Conservation (phyloP, 2,329 filamentous ascomycete species). For the Orbilia quercus region DNA sequence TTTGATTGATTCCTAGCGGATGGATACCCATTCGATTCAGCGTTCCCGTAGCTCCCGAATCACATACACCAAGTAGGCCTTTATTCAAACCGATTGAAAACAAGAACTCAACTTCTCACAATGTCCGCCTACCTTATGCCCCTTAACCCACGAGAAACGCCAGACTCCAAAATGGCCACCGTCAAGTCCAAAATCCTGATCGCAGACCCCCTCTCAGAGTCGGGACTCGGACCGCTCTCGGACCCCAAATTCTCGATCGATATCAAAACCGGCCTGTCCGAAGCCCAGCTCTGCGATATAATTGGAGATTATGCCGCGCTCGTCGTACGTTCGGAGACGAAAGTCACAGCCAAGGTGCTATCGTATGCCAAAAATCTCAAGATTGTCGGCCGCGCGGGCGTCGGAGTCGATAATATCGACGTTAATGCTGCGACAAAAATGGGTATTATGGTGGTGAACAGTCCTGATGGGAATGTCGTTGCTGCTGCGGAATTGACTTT, state of each 20-base stretch:
- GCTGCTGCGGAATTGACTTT: conserved; percentile 84
- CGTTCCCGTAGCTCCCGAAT: neutral
- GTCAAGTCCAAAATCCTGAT: conserved; percentile 71
- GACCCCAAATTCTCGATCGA: conserved; percentile 75
- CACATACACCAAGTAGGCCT: neutral
- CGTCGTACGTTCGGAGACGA: conserved; percentile 83
- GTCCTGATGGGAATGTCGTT: conserved; percentile 80
- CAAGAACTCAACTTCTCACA: neutral
- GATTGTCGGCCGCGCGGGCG: conserved; percentile 82
- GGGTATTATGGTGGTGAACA: conserved; percentile 84
- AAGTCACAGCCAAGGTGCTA: conserved; percentile 77
- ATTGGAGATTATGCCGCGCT: conserved; percentile 80
- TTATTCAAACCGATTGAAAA: neutral
- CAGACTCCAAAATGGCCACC: conserved; percentile 38
- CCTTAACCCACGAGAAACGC: conserved; percentile 39
- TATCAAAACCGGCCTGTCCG: conserved; percentile 71
- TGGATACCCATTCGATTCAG: conserved; percentile 9
- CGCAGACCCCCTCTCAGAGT: conserved; percentile 82
- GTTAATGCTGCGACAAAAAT: conserved; percentile 76
- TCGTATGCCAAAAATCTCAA: conserved; percentile 75
- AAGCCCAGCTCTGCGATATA: conserved; percentile 73
- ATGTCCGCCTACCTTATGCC: conserved; percentile 44
- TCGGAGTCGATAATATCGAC: conserved; percentile 85
- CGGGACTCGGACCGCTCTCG: conserved; percentile 77
- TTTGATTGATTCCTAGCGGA: conserved; percentile 2